These are phyloP conservation scores for Calonectria hongkongensis DNA, from an alignment of 2,329 filamentous ascomycete genomes.

Conservation along the genomic window DNA sequence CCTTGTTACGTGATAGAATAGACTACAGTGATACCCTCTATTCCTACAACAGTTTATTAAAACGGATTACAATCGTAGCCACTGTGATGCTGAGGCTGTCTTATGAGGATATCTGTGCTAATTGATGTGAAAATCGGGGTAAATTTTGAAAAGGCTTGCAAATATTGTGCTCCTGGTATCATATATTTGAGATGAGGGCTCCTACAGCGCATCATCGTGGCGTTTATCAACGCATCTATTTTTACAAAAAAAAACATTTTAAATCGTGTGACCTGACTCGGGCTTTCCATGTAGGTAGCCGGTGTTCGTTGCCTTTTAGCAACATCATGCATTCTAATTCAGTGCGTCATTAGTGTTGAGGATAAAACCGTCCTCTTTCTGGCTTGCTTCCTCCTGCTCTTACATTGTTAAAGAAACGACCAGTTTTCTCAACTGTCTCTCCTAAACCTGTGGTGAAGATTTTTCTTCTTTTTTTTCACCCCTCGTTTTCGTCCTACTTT, in stretches of 20 bases:
- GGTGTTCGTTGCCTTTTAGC: neutral
- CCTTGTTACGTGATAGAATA: constrained; percentile 44
- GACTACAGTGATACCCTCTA: constrained; percentile 53
- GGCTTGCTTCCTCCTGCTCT: neutral
- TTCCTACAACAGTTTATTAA: constrained; percentile 47
- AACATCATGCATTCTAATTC: constrained; percentile 16
- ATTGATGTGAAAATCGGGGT: neutral
- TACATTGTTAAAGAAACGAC: neutral
- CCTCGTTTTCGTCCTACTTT: neutral
- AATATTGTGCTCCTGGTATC: constrained; percentile 3
- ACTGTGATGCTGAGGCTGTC: no score
- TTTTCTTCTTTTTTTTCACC: neutral
- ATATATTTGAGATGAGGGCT: constrained; percentile 17
- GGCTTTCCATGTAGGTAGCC: neutral
- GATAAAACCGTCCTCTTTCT: neutral
- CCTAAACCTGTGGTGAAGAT: neutral
- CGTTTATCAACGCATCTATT: constrained; percentile 22
- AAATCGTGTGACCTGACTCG: neutral
- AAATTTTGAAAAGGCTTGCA: neutral
- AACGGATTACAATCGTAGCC: neutral
- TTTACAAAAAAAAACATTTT: constrained; percentile 7
- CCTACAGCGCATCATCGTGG: neutral
- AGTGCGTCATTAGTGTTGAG: neutral
- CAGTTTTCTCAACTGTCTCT: neutral
- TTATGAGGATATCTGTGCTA: neutral